A percentile compares a stretch with the other conserved stretches of the same genome.
phyloP scores from a whole-genome alignment of 2,329 filamentous ascomycete genomes.

The Botrytis sinoallii region DNA sequence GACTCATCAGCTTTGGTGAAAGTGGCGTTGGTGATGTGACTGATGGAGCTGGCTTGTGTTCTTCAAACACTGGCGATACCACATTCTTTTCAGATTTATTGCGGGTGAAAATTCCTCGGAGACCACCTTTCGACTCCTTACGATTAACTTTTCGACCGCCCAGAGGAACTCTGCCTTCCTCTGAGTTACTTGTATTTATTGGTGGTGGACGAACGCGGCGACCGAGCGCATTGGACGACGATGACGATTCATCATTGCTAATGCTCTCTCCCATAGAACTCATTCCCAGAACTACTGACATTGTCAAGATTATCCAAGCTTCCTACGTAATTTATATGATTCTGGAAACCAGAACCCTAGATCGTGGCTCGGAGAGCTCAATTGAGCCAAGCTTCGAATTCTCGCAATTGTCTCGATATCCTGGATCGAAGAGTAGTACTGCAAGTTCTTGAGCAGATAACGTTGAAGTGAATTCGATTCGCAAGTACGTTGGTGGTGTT shows the following conservation, averaged over 20 bases:
- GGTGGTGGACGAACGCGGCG: slow-evolving; percentile 32
- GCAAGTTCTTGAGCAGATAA: neutral
- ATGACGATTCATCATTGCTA: neutral
- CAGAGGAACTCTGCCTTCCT: slow-evolving; percentile 27
- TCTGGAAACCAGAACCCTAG: neutral
- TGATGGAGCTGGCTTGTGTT: slow-evolving; percentile 16
- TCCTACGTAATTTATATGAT: neutral
- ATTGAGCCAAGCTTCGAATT: neutral
- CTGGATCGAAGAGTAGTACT: neutral
- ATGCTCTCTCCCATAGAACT: neutral
- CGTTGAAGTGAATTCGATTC: neutral
- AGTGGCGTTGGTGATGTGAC: slow-evolving; percentile 2
- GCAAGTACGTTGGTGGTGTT: neutral
- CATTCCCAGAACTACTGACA: neutral
- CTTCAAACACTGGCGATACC: slow-evolving; percentile 26
- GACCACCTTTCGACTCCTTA: slow-evolving; percentile 32
- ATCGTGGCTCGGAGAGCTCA: neutral
- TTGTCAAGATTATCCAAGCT: neutral
- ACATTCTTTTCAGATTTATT: slow-evolving; percentile 30
- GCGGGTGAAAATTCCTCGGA: slow-evolving; percentile 35
- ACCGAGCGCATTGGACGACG: slow-evolving; percentile 21
- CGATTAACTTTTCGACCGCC: slow-evolving; percentile 28
- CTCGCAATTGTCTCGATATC: neutral
- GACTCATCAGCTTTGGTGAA: slow-evolving; percentile 23
- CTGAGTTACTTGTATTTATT: slow-evolving; percentile 23